Conservation (phyloP, 257 asterid genomes). For the Salvia miltiorrhiza region DNA sequence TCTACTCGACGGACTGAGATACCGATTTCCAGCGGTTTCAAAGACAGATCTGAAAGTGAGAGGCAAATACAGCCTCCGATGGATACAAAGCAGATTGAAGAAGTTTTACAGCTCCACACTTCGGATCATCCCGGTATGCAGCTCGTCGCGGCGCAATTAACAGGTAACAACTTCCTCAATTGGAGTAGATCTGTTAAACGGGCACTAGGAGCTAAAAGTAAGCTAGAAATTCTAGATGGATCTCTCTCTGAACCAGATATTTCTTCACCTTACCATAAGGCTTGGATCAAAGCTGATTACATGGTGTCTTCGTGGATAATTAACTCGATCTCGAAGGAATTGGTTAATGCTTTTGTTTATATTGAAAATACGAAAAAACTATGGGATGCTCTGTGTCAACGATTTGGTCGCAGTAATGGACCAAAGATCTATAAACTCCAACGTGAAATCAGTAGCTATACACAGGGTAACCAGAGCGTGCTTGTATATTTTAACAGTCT, state of each 20-base stretch:
- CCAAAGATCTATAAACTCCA: not conserved
- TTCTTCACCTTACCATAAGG: not conserved
- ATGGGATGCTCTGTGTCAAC: not conserved
- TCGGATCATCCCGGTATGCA: not conserved
- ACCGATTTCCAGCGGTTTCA: too few species aligned
- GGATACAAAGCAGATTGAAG: not conserved
- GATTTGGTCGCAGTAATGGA: not conserved
- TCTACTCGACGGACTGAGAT: too few species aligned
- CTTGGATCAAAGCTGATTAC: not conserved
- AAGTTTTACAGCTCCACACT: too few species aligned
- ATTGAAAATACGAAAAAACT: not conserved
- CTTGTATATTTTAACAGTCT: too few species aligned
- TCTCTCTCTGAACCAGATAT: not conserved
- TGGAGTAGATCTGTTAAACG: not conserved
- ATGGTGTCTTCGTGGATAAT: not conserved
- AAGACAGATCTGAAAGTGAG: too few species aligned
- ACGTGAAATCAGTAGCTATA: not conserved
- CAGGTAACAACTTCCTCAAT: not conserved
- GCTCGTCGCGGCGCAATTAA: not conserved
- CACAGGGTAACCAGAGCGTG: not conserved
- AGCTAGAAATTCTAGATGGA: not conserved
- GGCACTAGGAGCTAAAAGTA: not conserved
- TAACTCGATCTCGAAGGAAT: not conserved
- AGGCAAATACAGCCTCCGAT: too few species aligned
- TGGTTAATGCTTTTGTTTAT: not conserved